Conservation (phyloP, 2,329 filamentous ascomycete genomes). For the Scleromitrula shiraiana region DNA sequence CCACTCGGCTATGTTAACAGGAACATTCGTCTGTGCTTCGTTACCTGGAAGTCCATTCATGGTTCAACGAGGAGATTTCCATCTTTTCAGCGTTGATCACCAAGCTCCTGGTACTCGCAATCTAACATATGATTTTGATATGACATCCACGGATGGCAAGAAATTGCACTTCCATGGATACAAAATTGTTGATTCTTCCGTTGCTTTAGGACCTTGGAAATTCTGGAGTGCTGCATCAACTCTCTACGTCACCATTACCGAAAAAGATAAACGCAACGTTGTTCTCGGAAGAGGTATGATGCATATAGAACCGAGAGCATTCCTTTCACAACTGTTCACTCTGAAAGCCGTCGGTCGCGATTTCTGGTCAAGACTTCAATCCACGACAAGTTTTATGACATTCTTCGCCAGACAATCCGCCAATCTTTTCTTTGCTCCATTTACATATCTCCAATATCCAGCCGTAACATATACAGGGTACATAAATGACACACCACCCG, state of each 20-base stretch:
- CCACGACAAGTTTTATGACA: conserved; percentile 43
- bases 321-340: conserved; percentile 47
- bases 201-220: conserved; percentile 45
- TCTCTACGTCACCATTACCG: conserved; percentile 51
- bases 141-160: conserved; percentile 45
- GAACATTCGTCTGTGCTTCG: conserved; percentile 49
- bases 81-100: conserved; percentile 46
- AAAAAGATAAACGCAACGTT: conserved; percentile 18
- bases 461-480: conserved; percentile 40
- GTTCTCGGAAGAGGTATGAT: conserved; percentile 53
- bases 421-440: conserved; percentile 44
- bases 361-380: conserved; percentile 37
- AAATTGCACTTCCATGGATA: conserved; percentile 52
- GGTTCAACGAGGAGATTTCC: conserved; percentile 49
- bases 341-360: conserved; percentile 43
- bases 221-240: conserved; percentile 57
- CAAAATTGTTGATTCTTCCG: conserved; percentile 53
- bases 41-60: conserved; percentile 51
- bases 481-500: conserved; percentile 42
- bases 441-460: conserved; percentile 49
- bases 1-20: conserved; percentile 47
- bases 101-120: conserved; percentile 49
- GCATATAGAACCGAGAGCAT: conserved; percentile 45
- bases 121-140: conserved; percentile 53
- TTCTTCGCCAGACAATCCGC: conserved; percentile 49